These are phyloP conservation scores for Hordeum marinum DNA, from an alignment of 176 grass and related monocot genomes.

Conservation along the genomic window DNA sequence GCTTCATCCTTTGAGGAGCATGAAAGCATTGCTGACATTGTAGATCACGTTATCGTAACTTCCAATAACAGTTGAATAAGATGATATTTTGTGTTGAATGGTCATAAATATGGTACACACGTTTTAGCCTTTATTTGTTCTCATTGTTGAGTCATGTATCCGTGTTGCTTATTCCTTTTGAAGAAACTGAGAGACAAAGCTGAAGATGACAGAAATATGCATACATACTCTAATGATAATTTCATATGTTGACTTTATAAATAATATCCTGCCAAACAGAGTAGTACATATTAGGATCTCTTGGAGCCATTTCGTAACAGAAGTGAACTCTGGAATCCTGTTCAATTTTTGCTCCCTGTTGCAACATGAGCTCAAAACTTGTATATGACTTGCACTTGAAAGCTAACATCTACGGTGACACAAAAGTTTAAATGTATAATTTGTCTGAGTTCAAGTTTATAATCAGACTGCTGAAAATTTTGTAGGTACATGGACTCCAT, in stretches of 20 bases:
- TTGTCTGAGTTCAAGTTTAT: background rate
- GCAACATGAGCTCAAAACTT: background rate
- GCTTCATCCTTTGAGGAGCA: background rate
- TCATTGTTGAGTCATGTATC: background rate
- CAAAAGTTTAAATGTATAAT: background rate
- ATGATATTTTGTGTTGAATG: background rate
- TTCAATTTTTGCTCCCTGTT: background rate
- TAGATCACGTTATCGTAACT: background rate
- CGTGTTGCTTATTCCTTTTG: background rate
- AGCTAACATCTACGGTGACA: background rate
- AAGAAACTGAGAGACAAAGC: background rate
- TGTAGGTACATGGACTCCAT: slow-evolving; percentile 60
- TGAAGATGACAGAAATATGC: background rate
- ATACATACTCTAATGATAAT: background rate
- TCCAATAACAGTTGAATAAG: background rate
- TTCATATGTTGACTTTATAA: background rate
- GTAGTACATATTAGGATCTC: background rate
- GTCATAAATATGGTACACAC: background rate
- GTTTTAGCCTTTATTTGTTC: background rate
- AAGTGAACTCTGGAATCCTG: background rate
- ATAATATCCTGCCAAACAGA: background rate
- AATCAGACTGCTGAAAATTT: background rate
- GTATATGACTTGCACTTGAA: background rate
- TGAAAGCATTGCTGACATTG: background rate
- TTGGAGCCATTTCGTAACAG: background rate